Percentiles rank a stretch among this genome's conserved stretches.
Evolutionary conservation across 1,284 basidiomycete genomes (phyloP).

Genomic region (Puccinia hordei): DNA sequence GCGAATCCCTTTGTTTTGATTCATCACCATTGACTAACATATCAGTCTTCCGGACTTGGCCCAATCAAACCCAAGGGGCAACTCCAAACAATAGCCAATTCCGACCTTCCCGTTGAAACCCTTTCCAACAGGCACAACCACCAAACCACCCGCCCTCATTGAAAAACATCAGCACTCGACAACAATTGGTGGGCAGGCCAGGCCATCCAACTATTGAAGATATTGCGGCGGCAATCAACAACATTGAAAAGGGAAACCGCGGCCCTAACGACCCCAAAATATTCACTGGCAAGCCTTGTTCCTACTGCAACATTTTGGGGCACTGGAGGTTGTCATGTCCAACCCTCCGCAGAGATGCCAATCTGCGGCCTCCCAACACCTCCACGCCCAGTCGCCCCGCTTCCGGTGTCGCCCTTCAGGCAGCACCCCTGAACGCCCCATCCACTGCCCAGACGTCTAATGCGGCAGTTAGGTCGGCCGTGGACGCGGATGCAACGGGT

Average conservation of each 20-base stretch:
- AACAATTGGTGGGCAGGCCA: not conserved
- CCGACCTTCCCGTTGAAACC: not conserved
- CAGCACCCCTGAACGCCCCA: not conserved
- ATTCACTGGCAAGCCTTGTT: not conserved
- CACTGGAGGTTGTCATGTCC: not conserved
- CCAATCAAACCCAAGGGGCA: not conserved
- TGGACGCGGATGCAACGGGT: not conserved
- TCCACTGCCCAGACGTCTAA: not conserved
- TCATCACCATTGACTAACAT: not conserved
- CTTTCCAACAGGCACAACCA: constrained; percentile 12
- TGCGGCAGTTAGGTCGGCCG: not conserved
- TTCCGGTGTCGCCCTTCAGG: constrained; percentile 17
- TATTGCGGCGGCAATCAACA: constrained; percentile 1
- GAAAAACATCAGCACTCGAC: not conserved
- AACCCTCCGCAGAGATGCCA: not conserved
- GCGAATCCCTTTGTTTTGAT: not conserved
- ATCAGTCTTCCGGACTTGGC: not conserved
- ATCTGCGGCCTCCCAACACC: not conserved
- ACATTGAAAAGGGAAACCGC: not conserved
- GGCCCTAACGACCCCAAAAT: not conserved
- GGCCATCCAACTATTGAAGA: not conserved
- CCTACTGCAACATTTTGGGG: not conserved
- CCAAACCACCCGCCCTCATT: not conserved
- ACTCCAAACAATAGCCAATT: not conserved
- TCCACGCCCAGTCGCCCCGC: not conserved